Percentiles rank a stretch among this genome's conserved stretches.
phyloP scores from a whole-genome alignment of 305 asterid genomes.

The Fraxinus albicans region DNA sequence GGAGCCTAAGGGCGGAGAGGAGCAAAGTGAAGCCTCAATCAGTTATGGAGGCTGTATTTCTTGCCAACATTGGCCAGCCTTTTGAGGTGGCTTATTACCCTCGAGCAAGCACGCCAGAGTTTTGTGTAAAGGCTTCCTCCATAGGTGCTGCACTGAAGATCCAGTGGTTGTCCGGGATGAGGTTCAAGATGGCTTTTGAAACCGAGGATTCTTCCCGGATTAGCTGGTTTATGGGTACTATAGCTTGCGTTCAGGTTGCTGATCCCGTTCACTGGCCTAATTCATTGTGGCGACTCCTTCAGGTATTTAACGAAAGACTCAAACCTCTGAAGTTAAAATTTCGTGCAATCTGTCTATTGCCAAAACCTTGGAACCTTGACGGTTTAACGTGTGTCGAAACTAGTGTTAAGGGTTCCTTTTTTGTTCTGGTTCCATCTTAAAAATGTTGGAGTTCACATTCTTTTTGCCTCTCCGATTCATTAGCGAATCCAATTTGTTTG shows the following conservation, averaged over 20 bases:
- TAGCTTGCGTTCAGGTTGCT: constrained; percentile 57
- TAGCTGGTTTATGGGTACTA: constrained; percentile 90
- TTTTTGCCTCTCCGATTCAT: background rate
- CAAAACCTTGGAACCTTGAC: background rate
- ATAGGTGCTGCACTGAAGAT: constrained; percentile 66
- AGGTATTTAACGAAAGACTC: constrained; percentile 43
- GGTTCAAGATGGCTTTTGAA: constrained; percentile 93
- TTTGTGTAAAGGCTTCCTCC: constrained; percentile 69
- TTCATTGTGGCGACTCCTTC: constrained; percentile 86
- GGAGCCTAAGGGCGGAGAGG: constrained; percentile 41
- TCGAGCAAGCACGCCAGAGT: constrained; percentile 82
- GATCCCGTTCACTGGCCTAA: constrained; percentile 84
- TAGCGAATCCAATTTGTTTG: background rate
- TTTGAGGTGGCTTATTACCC: constrained; percentile 81
- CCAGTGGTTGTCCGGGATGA: constrained; percentile 81
- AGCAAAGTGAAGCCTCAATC: constrained; percentile 70
- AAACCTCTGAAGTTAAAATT: background rate
- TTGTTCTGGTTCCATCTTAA: background rate
- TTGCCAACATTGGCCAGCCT: constrained; percentile 80
- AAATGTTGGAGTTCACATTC: background rate
- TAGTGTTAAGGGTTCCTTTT: background rate
- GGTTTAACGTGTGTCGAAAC: background rate
- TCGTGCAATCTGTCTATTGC: background rate
- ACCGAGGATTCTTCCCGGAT: constrained; percentile 81
- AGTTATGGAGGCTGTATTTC: constrained; percentile 69